Conservation (phyloP, 1,284 basidiomycete species). For the Cronartium quercuum region DNA sequence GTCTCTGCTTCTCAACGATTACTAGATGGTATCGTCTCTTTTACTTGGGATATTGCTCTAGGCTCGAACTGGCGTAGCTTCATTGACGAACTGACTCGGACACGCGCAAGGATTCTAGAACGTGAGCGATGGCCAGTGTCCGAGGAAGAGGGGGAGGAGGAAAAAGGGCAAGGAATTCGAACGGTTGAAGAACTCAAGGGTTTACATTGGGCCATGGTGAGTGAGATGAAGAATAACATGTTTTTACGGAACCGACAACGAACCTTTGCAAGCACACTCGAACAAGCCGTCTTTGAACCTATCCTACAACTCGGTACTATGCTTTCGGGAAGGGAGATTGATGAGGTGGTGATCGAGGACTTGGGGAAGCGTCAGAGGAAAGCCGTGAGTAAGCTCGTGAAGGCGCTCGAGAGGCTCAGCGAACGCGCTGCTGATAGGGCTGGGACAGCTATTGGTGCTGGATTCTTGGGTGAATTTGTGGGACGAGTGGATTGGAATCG, state of each 20-base stretch:
- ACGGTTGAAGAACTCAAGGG: constrained; percentile 10
- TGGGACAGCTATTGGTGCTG: neutral
- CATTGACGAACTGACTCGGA: neutral
- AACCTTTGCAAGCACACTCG: neutral
- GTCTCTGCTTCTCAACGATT: constrained; percentile 16
- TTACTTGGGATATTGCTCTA: constrained; percentile 29
- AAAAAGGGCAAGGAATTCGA: neutral
- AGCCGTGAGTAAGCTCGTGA: constrained; percentile 4
- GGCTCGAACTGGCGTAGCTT: constrained; percentile 17
- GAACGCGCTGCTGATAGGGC: constrained; percentile 7
- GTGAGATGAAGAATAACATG: constrained; percentile 14
- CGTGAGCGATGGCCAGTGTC: neutral
- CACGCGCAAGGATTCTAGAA: neutral
- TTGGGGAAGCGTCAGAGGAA: neutral
- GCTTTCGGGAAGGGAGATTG: neutral
- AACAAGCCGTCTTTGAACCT: constrained; percentile 12
- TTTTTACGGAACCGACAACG: constrained; percentile 25
- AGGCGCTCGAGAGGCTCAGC: constrained; percentile 8
- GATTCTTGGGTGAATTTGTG: constrained; percentile 24
- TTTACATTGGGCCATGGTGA: constrained; percentile 14
- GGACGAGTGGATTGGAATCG: constrained; percentile 23
- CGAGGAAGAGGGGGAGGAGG: neutral
- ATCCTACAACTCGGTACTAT: constrained; percentile 10
- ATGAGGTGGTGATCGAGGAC: neutral
- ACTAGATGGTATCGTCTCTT: constrained; percentile 22